A percentile compares a stretch with the other conserved stretches of the same genome.
phyloP scores from a whole-genome alignment of 257 asterid species.

The Fraxinus anomala region DNA sequence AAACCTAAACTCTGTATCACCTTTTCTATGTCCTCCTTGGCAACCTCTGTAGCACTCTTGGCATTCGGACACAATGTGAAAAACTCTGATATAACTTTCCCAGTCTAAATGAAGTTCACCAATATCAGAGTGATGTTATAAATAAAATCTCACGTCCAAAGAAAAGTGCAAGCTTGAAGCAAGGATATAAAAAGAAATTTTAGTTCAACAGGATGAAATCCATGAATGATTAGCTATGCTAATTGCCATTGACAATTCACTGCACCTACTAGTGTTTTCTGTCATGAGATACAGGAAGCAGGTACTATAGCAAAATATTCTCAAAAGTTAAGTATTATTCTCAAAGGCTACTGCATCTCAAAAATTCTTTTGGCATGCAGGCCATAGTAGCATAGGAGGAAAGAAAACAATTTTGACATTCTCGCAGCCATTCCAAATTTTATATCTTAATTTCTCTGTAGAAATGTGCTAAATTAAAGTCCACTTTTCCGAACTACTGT shows the following conservation, averaged over 20 bases:
- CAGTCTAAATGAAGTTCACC: slow-evolving; percentile 39
- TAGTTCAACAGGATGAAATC: background rate
- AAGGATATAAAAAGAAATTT: background rate
- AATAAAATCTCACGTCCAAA: slow-evolving; percentile 7
- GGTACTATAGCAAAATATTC: background rate
- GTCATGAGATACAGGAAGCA: background rate
- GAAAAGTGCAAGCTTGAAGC: background rate
- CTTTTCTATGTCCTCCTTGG: slow-evolving; percentile 49
- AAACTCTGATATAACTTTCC: slow-evolving; percentile 48
- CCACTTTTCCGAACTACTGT: background rate
- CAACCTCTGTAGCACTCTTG: slow-evolving; percentile 54
- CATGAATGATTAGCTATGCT: background rate
- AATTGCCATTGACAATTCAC: background rate
- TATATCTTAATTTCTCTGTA: background rate
- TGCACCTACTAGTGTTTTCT: background rate
- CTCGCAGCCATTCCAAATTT: background rate
- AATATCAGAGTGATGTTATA: background rate
- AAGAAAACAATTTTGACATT: too few relatives aligned
- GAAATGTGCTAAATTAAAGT: background rate
- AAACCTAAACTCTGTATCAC: slow-evolving; percentile 68
- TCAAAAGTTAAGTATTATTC: background rate
- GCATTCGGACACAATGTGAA: slow-evolving; percentile 80
- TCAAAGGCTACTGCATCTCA: background rate
- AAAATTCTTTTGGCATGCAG: background rate
- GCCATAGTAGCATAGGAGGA: background rate